Evolutionary conservation across 1,284 basidiomycete genomes (phyloP), one percentile per base, ranked within the genome.

Genomic region (Trichosporon coremiiforme): DNA sequence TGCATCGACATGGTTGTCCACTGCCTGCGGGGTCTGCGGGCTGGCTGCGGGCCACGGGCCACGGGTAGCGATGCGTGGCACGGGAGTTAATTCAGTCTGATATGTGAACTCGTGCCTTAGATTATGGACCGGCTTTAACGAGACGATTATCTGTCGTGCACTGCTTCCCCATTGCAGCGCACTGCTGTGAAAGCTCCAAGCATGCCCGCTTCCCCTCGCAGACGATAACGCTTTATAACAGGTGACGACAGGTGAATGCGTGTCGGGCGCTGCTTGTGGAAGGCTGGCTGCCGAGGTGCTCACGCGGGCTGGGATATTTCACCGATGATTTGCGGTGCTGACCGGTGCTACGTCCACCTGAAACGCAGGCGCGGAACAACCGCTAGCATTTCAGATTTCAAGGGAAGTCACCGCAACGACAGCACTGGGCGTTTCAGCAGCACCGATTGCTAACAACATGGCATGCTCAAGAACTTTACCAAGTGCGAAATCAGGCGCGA

Each of bases 91-190:
- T 62, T 22, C 57, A 33, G 57, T 25, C 25, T 25, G 25, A 35
- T 62, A 62, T 62, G 57, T 62, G 57, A 62, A 62, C 22, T 33
- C 13, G 57, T 62, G 57, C 57, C 57, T 62, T 33, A 62, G 57
- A 62, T 62, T 33, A 20, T 62, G 29, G 17, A 62, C 57, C 50
- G 57, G 57, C 57, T 31, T 33, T 62, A 62, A 25, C 20, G 5
- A 53, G 20, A 45, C 50, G 50, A 53, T 53, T 53, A 53, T 25
- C n/a, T 7, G n/a, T 22, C 50, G 50, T 53, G 50, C 50, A 53
- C 22, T 53, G 15, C 20, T 22, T 53, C 17, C 36, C 25, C 25
- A 7, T 8, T 25, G 22, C 20, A 53, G n/a, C 9, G 17, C 41
- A 45, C 41, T 7, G 41, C 41, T 45, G 41, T n/a, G 17, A 45